These are phyloP conservation scores for Papiliotrema laurentii DNA, from an alignment of 1,284 basidiomycete species.

Conservation along the genomic window DNA sequence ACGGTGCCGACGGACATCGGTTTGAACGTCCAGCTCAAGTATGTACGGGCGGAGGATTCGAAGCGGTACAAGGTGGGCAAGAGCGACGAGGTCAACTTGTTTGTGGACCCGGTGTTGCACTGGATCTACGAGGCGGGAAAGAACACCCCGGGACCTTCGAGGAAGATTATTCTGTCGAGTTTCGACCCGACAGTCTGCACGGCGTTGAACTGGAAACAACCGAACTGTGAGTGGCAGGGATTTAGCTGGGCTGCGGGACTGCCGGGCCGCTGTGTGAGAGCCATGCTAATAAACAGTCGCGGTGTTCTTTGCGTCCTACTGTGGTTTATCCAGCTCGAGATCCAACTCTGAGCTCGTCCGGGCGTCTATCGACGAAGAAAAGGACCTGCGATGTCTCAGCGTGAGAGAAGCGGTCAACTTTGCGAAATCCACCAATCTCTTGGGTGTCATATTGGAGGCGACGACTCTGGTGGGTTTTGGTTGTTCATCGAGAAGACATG, in stretches of 20 bases:
- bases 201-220: slow-evolving; percentile 94
- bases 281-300: slow-evolving; percentile 62
- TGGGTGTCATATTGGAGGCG: slow-evolving; percentile 90
- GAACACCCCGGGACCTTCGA: slow-evolving; percentile 36
- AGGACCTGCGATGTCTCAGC: slow-evolving; percentile 59
- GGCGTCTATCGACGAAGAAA: slow-evolving; percentile 47
- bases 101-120: slow-evolving; percentile 75
- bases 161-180: slow-evolving; percentile 80
- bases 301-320: slow-evolving; percentile 88
- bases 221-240: slow-evolving; percentile 65
- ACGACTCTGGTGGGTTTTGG: slow-evolving; percentile 65
- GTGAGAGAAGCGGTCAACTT: slow-evolving; percentile 91
- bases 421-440: slow-evolving; percentile 85
- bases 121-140: slow-evolving; percentile 65
- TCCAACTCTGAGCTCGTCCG: slow-evolving; percentile 31
- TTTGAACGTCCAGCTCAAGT: slow-evolving; percentile 74
- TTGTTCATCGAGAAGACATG: not conserved
- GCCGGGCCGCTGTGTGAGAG: no score
- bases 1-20: slow-evolving; percentile 71
- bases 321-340: slow-evolving; percentile 58
- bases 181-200: slow-evolving; percentile 78
- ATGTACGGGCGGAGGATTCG: slow-evolving; percentile 53
- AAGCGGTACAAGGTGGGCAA: slow-evolving; percentile 51
- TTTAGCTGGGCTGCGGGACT: slow-evolving; percentile 10
- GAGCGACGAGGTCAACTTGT: slow-evolving; percentile 66